Base-by-base conservation (phyloP, 1,284 basidiomycete genomes). In the Tetrapyrgos nigripes region DNA sequence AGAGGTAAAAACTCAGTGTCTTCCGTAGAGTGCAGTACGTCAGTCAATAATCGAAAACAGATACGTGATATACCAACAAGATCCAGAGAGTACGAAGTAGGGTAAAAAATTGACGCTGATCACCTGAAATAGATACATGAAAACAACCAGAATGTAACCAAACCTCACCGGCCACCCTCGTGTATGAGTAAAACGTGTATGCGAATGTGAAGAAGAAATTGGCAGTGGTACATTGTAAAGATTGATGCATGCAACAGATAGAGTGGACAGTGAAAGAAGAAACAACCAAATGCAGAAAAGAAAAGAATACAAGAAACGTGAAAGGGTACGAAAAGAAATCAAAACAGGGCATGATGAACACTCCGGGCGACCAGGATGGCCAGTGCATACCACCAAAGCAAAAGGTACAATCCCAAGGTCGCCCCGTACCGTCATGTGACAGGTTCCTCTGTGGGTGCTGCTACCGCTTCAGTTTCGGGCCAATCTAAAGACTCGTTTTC, bases 291-390 rank as follows among this genome's bases (percentile, higher is more conserved):
- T n/a, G n/a, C n/a, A n/a, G n/a, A n/a, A n/a, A n/a, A n/a, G n/a
- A n/a, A n/a, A n/a, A n/a, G n/a, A n/a, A n/a, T n/a, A 33, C 31
- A 40, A 40, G 4, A n/a, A 40, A 40, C 37, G 17, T 17, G 37
- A 40, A 40, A 40, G 17, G 14, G n/a, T 9, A 9, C 19, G 19
- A 17, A 11, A 40, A 4, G 19, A 40, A 5, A n/a, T 40, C 37
- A 40, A 40, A n/a, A 40, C 8, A 40, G 17, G 17, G 17, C 37
- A n/a, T n/a, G 37, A 17, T n/a, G 17, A n/a, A 40, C 8, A 9
- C 4, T 40, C 19, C 75, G 81, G 82, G 85, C 85, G 81, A 85
- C 83, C 82, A 79, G 83, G 75, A 82, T 80, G 73, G 80, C 73
- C 63, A 82, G 70, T 65, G 79, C 78, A 66, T 79, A 73, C 63